These are phyloP conservation scores for Allodekkera sacchari DNA, from an alignment of 805 yeast genomes.

Conservation along the genomic window DNA sequence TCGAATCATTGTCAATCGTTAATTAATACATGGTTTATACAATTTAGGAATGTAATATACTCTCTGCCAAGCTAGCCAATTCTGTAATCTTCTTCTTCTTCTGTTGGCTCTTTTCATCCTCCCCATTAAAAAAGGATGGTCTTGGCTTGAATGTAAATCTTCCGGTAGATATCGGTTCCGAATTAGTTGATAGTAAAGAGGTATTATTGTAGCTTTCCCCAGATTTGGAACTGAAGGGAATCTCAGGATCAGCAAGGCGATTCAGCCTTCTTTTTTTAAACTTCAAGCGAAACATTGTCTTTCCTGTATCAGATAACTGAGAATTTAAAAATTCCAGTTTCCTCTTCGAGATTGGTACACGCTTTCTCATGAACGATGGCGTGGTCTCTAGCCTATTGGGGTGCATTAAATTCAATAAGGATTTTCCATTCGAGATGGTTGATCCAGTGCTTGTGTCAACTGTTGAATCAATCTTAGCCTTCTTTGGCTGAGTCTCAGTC, in stretches of 20 bases:
- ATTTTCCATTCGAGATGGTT: too few relatives aligned
- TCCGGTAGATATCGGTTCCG: constrained; percentile 1
- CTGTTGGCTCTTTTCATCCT: background rate
- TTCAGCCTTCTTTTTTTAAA: constrained; percentile 1
- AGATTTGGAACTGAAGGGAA: too few relatives aligned
- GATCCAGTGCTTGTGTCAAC: too few relatives aligned
- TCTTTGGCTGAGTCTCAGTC: background rate
- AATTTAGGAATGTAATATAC: constrained; percentile 8
- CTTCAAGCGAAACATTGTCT: constrained; percentile 1
- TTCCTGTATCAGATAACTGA: constrained; percentile 2
- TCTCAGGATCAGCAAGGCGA: too few relatives aligned
- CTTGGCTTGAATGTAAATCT: background rate
- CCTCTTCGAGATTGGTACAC: constrained; percentile 1
- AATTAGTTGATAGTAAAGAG: constrained; percentile 2
- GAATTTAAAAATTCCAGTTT: constrained; percentile 1
- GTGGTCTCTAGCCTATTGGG: background rate
- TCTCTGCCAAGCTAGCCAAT: constrained; percentile 19
- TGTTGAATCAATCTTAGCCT: too few relatives aligned
- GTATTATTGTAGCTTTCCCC: background rate
- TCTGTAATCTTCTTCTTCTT: constrained; percentile 12
- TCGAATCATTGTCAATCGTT: background rate
- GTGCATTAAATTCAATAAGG: too few relatives aligned
- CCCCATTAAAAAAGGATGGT: background rate
- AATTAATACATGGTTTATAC: constrained; percentile 1
- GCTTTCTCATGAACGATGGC: background rate